A percentile compares a stretch with the other conserved stretches of the same genome.
These are phyloP conservation scores for Rhizopogon vulgaris DNA, from an alignment of 768 basidiomycete species.

Conservation along the genomic window DNA sequence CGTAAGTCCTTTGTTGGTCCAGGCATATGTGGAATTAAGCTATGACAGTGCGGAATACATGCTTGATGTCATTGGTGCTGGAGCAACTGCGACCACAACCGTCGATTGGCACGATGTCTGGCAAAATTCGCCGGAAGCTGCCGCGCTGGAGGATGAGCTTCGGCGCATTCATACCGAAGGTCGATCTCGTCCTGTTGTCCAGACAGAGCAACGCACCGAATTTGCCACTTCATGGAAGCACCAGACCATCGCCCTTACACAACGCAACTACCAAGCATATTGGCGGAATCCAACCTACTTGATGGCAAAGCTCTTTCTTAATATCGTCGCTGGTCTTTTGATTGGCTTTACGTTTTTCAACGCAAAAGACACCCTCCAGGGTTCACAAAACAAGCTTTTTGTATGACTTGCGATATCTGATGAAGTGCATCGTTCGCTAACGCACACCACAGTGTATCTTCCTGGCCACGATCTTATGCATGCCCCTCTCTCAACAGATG, in stretches of 20 bases:
- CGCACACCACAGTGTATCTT: slow-evolving; percentile 38
- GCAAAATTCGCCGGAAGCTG: slow-evolving; percentile 42
- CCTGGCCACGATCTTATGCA: slow-evolving; percentile 45
- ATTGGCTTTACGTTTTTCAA: slow-evolving; percentile 62
- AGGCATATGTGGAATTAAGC: slow-evolving; percentile 48
- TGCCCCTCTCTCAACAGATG: slow-evolving; percentile 56
- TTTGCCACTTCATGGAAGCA: slow-evolving; percentile 50
- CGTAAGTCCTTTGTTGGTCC: slow-evolving; percentile 39
- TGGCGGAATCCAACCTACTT: slow-evolving; percentile 59
- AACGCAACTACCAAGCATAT: slow-evolving; percentile 39
- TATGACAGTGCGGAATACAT: slow-evolving; percentile 49
- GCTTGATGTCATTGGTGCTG: slow-evolving; percentile 72
- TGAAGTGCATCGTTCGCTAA: not conserved
- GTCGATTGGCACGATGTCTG: slow-evolving; percentile 63
- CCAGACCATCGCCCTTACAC: slow-evolving; percentile 39
- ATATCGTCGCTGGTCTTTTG: slow-evolving; percentile 48
- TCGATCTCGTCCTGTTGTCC: slow-evolving; percentile 30
- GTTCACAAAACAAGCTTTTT: slow-evolving; percentile 62
- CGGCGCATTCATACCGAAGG: slow-evolving; percentile 46
- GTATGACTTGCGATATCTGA: slow-evolving; percentile 28
- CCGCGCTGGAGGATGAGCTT: slow-evolving; percentile 32
- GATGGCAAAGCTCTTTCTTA: slow-evolving; percentile 51
- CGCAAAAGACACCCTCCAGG: slow-evolving; percentile 46
- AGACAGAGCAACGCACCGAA: slow-evolving; percentile 32
- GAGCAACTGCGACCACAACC: slow-evolving; percentile 49